Evolutionary conservation across 768 basidiomycete genomes (phyloP), one percentile per base, ranked within the genome.

Genomic region (Suillus fuscotomentosus): DNA sequence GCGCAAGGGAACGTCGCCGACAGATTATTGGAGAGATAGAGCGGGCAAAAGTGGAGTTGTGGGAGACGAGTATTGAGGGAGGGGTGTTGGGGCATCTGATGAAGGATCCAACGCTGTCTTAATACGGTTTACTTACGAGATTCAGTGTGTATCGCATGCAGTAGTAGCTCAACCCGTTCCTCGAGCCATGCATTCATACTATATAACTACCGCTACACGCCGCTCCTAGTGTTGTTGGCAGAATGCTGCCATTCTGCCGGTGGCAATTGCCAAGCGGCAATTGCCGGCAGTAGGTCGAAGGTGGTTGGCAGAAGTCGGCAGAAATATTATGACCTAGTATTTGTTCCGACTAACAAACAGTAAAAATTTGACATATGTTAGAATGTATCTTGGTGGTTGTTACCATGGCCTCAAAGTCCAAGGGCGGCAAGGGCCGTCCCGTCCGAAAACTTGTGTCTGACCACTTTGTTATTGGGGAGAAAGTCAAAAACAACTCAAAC

Each of bases 41-140:
- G 57, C 78, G 77, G 61, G 84, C 87, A 27, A 88, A 88, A 70
- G 79, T 84, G 36, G 86, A 88, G 70, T 74, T 92, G 63, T 92
- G 91, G 91, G 89, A 91, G 76, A 82, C 83, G 60, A 87, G 85
- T 47, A 81, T 91, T 60, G 90, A 91, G 75, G 84, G 87, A 69
- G 88, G 86, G n/a, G 86, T 82, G 60, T 75, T 90, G 64, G 71
- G 79, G 43, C 80, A 85, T 66, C 71, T 88, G 51, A 68, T 69
- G 66, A 84, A 77, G 72, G 75, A 78, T 60, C 11, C 57, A 20
- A 31, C 17, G 15, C 41, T 59, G 27, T 42, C 41, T 59, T 59
- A 27, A 59, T 41, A 39, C 56, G 6, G 24, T 10, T 20, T 42
- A 31, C 57, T 20, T 57, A 42, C 27, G 34, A 54, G 11, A 36